Base-by-base conservation (phyloP, 768 basidiomycete species). In the Termitomyces sp. region DNA sequence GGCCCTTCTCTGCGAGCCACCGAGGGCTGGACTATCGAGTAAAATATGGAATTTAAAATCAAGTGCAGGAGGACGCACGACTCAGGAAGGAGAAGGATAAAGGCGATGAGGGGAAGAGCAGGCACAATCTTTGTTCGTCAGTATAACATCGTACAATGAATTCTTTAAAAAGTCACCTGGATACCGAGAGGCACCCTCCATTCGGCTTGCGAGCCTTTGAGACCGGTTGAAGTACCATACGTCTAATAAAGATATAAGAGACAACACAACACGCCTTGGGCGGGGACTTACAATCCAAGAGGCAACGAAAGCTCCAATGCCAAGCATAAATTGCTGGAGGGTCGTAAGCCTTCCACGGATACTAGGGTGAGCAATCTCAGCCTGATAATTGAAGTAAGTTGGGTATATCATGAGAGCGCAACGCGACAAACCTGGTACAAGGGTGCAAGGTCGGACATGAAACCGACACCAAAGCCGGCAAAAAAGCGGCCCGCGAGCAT, bases 301-400 rank as follows among this genome's bases (percentile, higher is more conserved):
- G 15, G 82, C 83, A 57, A 76, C 70, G 66, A 85, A 78, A 8
- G 83, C 79, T 58, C 79, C 79, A 60, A 80, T 80, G 42, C 81
- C 81, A 8, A 83, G 68, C 81, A 81, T 83, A 65, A 82, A 80
- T 70, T 74, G 63, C 9, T 83, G 82, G 37, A 84, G 70, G 4
- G 82, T 83, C 2, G 81, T 83, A 43, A 83, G 71, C 17, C 81
- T 74, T 10, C 83, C 83, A n/a, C 82, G 75, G 47, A 83, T 83
- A 71, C 79, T 80, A 0, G 83, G 82, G 60, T 83, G 82, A 2
- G 83, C 81, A 55, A 86, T 85, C 70, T 85, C 83, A 17, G 83
- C 79, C 72, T n/a, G n/a, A n/a, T n/a, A n/a, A n/a, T n/a, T n/a
- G n/a, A n/a, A n/a, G n/a, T n/a, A n/a, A n/a, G n/a, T 49, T 42